These are phyloP conservation scores for Boletus sensibilis DNA, from an alignment of 768 basidiomycete genomes.

Conservation along the genomic window DNA sequence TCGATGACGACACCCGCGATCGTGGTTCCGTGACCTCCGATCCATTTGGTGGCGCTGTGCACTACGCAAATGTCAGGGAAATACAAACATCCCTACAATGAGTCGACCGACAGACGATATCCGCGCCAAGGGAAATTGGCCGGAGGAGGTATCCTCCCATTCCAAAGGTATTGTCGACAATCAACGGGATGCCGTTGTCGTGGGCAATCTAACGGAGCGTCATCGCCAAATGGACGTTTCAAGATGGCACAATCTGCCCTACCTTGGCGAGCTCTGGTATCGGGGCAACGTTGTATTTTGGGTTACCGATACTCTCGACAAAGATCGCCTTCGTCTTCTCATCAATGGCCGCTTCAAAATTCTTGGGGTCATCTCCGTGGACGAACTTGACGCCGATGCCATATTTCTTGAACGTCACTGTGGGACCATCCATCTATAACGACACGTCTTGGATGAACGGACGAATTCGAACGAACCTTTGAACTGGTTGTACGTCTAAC, in stretches of 20 bases:
- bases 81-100: background rate
- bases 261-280: constrained; percentile 58
- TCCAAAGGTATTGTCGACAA: constrained; percentile 67
- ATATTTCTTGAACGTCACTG: constrained; percentile 55
- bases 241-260: background rate
- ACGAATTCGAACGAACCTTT: constrained; percentile 45
- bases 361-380: constrained; percentile 42
- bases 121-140: constrained; percentile 57
- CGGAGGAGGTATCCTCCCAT: constrained; percentile 56
- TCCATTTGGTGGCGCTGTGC: constrained; percentile 66
- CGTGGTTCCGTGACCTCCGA: constrained; percentile 65
- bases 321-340: constrained; percentile 58
- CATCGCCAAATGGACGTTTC: background rate
- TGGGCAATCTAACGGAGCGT: constrained; percentile 50
- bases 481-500: constrained; percentile 61
- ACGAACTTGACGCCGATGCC: constrained; percentile 59
- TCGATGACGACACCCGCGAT: constrained; percentile 65
- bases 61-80: constrained; percentile 29
- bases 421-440: background rate
- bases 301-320: constrained; percentile 64
- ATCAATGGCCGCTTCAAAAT: constrained; percentile 54
- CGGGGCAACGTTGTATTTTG: constrained; percentile 54
- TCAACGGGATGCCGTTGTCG: constrained; percentile 54
- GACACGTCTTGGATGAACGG: background rate
- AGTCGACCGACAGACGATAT: constrained; percentile 45